Evolutionary conservation across 2,329 filamentous ascomycete species (phyloP).

Genomic region (Paraphoma sp.): DNA sequence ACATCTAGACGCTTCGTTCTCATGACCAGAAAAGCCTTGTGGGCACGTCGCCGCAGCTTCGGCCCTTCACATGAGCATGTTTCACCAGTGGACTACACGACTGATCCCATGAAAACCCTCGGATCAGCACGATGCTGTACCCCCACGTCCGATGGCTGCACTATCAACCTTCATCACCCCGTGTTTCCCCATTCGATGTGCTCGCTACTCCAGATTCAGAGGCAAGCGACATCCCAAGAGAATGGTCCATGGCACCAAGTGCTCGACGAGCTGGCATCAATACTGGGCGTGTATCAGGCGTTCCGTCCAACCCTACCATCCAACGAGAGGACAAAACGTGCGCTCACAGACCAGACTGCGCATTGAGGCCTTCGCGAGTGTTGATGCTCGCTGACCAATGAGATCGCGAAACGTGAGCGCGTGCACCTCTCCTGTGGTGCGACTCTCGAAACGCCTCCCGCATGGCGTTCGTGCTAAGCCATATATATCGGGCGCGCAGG

Average conservation of each 20-base stretch:
- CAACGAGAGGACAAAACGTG: constrained; percentile 15
- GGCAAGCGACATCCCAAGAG: constrained; percentile 16
- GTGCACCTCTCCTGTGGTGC: constrained; percentile 22
- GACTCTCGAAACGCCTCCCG: constrained; percentile 13
- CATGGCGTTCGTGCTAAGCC: constrained; percentile 22
- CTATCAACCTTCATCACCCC: constrained; percentile 1
- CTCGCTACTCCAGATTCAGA: constrained; percentile 8
- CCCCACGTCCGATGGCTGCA: constrained; percentile 8
- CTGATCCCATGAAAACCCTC: background rate
- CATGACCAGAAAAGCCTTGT: no score
- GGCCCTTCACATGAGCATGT: background rate
- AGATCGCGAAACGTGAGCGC: constrained; percentile 22
- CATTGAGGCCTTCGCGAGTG: constrained; percentile 17
- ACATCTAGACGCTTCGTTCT: no score
- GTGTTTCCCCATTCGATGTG: background rate
- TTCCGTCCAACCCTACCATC: constrained; percentile 3
- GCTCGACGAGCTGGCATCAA: constrained; percentile 12
- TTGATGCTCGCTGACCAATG: constrained; percentile 18
- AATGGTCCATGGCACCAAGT: constrained; percentile 18
- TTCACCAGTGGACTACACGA: background rate
- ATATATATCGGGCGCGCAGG: constrained; percentile 3
- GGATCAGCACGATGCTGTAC: background rate
- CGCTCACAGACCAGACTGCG: constrained; percentile 4
- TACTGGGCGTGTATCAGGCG: background rate
- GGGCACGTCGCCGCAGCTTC: no score